Evolutionary conservation across 108 stramenopile genomes (phyloP), one percentile per base, ranked within the genome.

Genomic region (Pseudonitzschia delicatissima): DNA sequence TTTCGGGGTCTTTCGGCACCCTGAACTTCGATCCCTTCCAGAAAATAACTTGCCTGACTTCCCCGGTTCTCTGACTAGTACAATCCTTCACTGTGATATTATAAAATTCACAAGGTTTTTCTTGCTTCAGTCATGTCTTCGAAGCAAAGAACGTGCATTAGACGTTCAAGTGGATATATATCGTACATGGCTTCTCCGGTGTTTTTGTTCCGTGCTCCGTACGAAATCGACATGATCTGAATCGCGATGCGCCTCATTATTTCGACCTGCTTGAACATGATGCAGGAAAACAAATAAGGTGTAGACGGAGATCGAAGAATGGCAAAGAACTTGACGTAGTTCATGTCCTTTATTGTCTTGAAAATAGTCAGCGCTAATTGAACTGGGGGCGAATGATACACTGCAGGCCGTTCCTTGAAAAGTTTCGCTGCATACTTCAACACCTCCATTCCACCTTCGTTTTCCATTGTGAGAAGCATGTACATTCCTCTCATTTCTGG

Each of bases 391-490:
- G 91, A 92, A 40, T 87, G 69, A 55, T 88, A 92, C n/a, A 95
- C 65, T 8, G 77, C 77, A 8, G 87, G 87, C 29, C 79, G 62
- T 45, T 87, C 83, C 26, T 78, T 65, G 47, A 73, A 91, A 17
- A 92, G 67, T 28, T 73, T 74, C 9, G 85, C 85, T 18, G 86
- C 87, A 61, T 95, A 95, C 61, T 89, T 95, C 28, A 92, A 67
- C 13, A 95, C 90, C 77, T 95, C 94, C 91, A 95, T 95, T 7
- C 94, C 94, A 9, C 94, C 94, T 27, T 95, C 94, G 53, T 92
- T 90, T 48, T 92, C 81, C 61, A 95, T 74, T 11, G 86, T 91
- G 13, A 95, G 77, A 3, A 95, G 76, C 45, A 95, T 95, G 35
- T 85, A 85, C 25, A 91, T 48, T 40, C 80, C 90, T 70, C 94